Base-by-base conservation (phyloP, 1,139 yeast species). In the Suhomyces coccinellae region DNA sequence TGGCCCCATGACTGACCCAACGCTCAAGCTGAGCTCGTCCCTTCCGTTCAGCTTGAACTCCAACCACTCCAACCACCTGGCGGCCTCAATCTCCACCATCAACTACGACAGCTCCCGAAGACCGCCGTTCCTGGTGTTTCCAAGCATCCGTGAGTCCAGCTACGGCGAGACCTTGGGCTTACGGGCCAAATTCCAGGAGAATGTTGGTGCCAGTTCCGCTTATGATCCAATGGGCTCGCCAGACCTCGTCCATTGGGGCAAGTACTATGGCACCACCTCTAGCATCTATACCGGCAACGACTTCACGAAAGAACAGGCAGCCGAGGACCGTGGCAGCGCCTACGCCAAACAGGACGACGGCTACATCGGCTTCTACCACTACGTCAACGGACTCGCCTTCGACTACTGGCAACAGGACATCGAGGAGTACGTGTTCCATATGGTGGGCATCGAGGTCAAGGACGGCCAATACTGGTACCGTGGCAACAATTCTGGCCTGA, bases 201-300 rank as follows among this genome's bases (percentile, higher is more conserved):
- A 48, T 3, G 47, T 54, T 9, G 59, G 56, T 13, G 29, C 45
- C 17, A 17, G 38, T 3, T 13, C 40, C 6, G 46, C 40, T 11
- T 35, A 38, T 29, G 44, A 45, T 24, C 35, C 37, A 6, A 13
- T 50, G 29, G 78, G 78, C 0, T 71, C 75, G 0, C 67, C 75
- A 2, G 77, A 73, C 52, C 59, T 73, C 45, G 45, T 71, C 11
- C 77, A 72, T 53, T 64, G 68, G 62, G 75, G 73, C n/a, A 57
- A 61, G 20, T 67, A 69, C 52, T 62, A 54, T 33, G 75, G 76
- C 2, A 51, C 64, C 7, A 56, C 66, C 34, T 63, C 71, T 10
- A 58, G 66, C 6, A 61, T 57, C 22, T 68, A 61, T 47, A 53
- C 55, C 27, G 56, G 57, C 35, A 65, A 67, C 45, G 73, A 67